Evolutionary conservation across 2,329 filamentous ascomycete species (phyloP), one percentile per base, ranked within the genome.

Genomic region (Plenodomus lindquistii): DNA sequence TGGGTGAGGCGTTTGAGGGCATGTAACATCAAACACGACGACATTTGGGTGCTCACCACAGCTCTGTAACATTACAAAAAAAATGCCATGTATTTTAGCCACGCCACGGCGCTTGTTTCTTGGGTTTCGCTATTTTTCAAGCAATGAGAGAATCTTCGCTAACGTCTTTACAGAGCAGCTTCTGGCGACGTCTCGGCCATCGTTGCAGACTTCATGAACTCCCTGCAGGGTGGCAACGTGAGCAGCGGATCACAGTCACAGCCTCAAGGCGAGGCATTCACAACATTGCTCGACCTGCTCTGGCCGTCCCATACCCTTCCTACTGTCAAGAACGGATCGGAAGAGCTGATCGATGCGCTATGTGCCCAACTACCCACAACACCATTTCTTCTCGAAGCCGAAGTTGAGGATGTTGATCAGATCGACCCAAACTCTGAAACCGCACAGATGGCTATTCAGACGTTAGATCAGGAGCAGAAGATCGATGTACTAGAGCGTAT

Each of bases 141-240:
- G 24, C n/a, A 29, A n/a, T 44, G 21, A 24, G 27, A 31, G 29
- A 37, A 48, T 27, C 27, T 41, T 20, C 19, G 63, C 67, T 70
- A 58, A 71, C 61, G 41, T 40, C 18, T 48, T 18, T 34, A 47
- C 50, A 71, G 67, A 48, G 61, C 80, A 57, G 79, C 81, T 61
- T 79, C 81, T 50, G 77, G 79, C 55, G 88, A 96, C 75, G 86
- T 91, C 64, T 86, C 87, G 47, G 81, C 85, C 35, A 85, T 89
- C 52, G 90, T 97, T 58, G 88, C 91, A 67, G 92, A 93, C 74
- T 92, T 99, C 71, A 81, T 97, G 62, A 84, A 87, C 53, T 96
- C 93, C 3, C 79, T 97, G 55, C 84, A 86, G 66, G 82, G 84
- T 50, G 71, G 77, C 21, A 71, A 73, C 40, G 56, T 75, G 40